phyloP scores from a whole-genome alignment of 1,284 basidiomycete species.

The Cutaneotrichosporon dermatis region DNA sequence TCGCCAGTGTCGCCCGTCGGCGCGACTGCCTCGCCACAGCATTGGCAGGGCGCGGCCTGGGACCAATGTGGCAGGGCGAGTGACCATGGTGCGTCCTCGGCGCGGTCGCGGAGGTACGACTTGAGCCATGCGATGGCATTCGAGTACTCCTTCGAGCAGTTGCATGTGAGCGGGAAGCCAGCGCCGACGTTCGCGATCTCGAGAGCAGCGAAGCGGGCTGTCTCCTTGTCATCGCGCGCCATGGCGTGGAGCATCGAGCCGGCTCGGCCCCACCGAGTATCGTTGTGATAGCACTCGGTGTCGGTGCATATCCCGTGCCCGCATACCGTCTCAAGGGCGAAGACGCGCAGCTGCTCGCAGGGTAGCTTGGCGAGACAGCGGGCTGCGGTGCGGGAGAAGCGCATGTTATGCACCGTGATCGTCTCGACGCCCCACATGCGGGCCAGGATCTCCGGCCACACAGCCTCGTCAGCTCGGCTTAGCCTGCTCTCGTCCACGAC shows the following conservation, averaged over 20 bases:
- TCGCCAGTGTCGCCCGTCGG: background rate
- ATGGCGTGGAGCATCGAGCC: background rate
- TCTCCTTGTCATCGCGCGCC: background rate
- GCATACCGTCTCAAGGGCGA: background rate
- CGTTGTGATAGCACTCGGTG: background rate
- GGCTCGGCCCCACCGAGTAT: background rate
- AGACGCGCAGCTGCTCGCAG: background rate
- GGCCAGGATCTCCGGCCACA: background rate
- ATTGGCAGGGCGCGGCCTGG: background rate
- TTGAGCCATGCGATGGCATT: background rate
- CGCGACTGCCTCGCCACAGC: background rate
- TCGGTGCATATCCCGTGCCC: background rate
- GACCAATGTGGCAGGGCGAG: background rate
- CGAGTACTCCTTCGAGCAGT: background rate
- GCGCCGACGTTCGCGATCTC: slow-evolving; percentile 1
- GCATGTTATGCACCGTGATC: background rate
- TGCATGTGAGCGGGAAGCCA: background rate
- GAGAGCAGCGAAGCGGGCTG: background rate
- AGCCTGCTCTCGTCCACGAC: background rate
- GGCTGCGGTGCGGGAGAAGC: background rate
- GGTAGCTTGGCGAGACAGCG: background rate
- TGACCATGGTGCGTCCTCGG: background rate
- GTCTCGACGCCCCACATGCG: background rate
- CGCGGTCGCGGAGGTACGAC: background rate
- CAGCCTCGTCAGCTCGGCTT: background rate